Base-by-base conservation (phyloP, 176 grass and related monocot species). In the Bothriochloa decipiens region DNA sequence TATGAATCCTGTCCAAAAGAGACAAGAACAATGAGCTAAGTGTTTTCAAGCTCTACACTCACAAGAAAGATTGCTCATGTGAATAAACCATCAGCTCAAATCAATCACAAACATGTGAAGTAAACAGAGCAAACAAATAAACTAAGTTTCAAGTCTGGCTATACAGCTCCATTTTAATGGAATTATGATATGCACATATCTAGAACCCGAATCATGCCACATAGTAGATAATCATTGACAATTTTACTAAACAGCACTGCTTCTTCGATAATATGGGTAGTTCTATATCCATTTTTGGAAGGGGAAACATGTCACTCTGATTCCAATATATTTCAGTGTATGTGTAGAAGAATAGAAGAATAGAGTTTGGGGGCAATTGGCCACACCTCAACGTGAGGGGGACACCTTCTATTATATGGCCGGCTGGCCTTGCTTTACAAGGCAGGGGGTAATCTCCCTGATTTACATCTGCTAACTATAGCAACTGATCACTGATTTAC, bases 1-100 rank as follows among this genome's bases (percentile, higher is more conserved):
- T 76, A 52, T 5, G 29, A 86, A 53, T 76, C 90, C 90, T 94
- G 87, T 52, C 32, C 45, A 57, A 87, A 82, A 49, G 26, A 55
- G 28, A 62, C 3, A 23, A 83, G 45, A 67, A 77, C 49, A 82
- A 28, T 6, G 11, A 70, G 18, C 52, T 11, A 47, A 14, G 33
- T 25, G 77, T 79, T 57, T 10, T 73, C 32, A 83, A 84, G 43
- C 17, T 71, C 53, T 23, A 79, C 69, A 68, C 20, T 68, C 16
- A 8, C 46, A 61, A 57, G 47, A 65, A 42, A 82, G 11, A 64
- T 73, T 11, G 16, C 35, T 7, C 3, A 42, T 17, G 65, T 16
- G 70, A 82, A 71, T 15, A 77, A 82, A 75, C 77, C 52, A 14
- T 81, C 43, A 86, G 45, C 57, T 83, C 23, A 62, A 62, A 79